Percentiles rank a stretch among this genome's conserved stretches.
These are phyloP conservation scores for Rhododendron griersonianum DNA, from an alignment of 148 eudicot species.

Conservation along the genomic window DNA sequence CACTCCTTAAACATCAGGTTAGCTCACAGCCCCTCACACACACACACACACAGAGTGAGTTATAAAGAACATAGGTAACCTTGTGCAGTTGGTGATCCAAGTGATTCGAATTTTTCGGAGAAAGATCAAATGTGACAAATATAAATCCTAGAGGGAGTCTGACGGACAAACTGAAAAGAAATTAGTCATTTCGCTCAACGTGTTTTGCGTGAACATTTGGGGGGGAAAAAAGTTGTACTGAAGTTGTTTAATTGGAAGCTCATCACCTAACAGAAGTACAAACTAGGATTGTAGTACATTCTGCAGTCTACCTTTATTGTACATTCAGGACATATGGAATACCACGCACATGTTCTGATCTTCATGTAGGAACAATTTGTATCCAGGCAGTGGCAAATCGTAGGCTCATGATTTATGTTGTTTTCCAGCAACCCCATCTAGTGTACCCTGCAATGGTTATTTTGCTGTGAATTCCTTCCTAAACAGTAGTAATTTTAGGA, in stretches of 20 bases:
- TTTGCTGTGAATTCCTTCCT: neutral
- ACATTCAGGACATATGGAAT: neutral
- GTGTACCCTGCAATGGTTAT: neutral
- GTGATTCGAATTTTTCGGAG: neutral
- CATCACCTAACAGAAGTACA: neutral
- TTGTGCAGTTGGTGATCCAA: neutral
- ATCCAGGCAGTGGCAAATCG: neutral
- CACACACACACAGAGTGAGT: neutral
- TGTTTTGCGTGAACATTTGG: neutral
- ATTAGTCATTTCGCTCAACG: neutral
- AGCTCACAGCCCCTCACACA: neutral
- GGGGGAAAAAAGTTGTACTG: neutral
- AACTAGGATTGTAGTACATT: neutral
- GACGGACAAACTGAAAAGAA: neutral
- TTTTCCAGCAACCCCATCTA: neutral
- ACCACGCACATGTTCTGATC: neutral
- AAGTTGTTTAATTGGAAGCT: neutral
- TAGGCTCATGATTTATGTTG: neutral
- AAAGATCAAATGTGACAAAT: neutral
- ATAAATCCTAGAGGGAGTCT: neutral
- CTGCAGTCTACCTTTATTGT: neutral
- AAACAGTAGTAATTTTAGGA: neutral
- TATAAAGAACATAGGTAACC: neutral
- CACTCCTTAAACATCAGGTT: slow-evolving; percentile 37
- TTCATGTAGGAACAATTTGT: neutral